Evolutionary conservation across 345 rosid genomes (phyloP), one percentile per base, ranked within the genome.

Genomic region (Moringa oleifera): DNA sequence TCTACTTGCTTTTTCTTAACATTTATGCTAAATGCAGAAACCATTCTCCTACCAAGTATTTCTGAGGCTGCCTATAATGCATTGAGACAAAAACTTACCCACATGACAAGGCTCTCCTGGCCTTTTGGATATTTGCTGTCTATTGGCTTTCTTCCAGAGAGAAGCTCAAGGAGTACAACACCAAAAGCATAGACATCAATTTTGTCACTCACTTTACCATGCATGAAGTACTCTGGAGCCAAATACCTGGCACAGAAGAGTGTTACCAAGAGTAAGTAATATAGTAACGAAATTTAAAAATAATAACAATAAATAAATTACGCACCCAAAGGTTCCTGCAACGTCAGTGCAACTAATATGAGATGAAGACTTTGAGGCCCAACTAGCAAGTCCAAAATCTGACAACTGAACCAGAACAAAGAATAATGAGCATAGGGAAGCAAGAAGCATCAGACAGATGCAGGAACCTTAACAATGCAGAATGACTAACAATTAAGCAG

Each of bases 221-320:
- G 85, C 95, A 85, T 81, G 69, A 94, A 85, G 75, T 90, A 94
- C 71, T 94, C 99, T 22, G 99, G 99, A 73, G 99, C 99, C 85
- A 94, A 74, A 75, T 94, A 94, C 67, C 99, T 94, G 85, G 68
- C 59, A 72, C 11, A 71, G 20, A 64, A 54, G 23, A 25, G 23
- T 61, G 55, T 57, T 55, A 51, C 23, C 28, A 57, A 6, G 65
- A 53, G 46, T 25, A 25, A 52, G 20, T 22, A 19, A 53, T 59
- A 36, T 61, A 67, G 66, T 28, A 37, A 33, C 21, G 33, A 36
- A 61, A 28, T 2, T 16, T 25, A 47, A 54, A 58, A 65, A n/a
- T n/a, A n/a, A n/a, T n/a, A n/a, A n/a, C n/a, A n/a, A n/a, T n/a
- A n/a, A n/a, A 51, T 19, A 51, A 54, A 51, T 22, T 12, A 70